These are phyloP conservation scores for Eucalyptus leucophloia DNA, from an alignment of 345 rosid genomes.

Conservation along the genomic window DNA sequence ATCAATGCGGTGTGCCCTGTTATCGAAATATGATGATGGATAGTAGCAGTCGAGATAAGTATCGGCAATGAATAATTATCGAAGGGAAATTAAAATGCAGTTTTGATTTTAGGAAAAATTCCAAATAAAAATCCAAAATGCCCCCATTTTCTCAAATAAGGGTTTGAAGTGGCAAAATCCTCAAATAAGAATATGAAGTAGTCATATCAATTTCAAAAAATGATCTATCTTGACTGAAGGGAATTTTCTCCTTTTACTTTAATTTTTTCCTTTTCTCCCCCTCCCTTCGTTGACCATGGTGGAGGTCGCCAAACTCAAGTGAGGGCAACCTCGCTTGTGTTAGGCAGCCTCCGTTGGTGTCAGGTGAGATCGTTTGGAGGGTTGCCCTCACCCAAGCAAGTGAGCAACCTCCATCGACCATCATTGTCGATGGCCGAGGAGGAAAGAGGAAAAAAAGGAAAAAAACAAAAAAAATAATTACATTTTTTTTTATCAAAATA, in stretches of 20 bases:
- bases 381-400: accelerated
- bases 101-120: too few species aligned
- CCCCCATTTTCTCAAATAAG: accelerated
- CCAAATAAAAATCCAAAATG: accelerated
- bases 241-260: too few species aligned
- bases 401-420: accelerated
- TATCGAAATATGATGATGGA: not conserved
- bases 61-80: not conserved
- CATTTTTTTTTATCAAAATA: too few species aligned
- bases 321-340: accelerated
- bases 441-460: accelerated
- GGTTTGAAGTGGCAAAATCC: accelerated
- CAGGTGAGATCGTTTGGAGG: too few species aligned
- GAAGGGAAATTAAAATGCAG: not conserved
- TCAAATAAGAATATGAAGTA: accelerated
- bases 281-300: accelerated
- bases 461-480: too few species aligned
- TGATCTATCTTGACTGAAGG: accelerated
- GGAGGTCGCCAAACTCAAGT: accelerated
- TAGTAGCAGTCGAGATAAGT: not conserved
- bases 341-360: accelerated
- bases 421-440: accelerated
- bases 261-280: too few species aligned
- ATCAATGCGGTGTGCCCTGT: not conserved
- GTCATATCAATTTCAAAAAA: too few species aligned